phyloP scores from a whole-genome alignment of 75 land plant species.

The Pinus taeda region DNA sequence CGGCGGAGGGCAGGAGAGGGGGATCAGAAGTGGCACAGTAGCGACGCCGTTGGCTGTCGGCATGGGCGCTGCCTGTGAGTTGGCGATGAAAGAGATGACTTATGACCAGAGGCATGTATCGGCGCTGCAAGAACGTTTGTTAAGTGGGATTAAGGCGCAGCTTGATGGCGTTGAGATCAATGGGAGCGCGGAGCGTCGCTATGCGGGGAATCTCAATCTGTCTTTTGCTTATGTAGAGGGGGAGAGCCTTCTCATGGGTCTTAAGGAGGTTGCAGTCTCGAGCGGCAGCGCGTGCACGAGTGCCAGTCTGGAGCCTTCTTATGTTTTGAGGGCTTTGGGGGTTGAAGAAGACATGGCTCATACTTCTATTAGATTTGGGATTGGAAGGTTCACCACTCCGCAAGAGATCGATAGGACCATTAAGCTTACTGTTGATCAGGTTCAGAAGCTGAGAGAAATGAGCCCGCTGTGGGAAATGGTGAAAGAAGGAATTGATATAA shows the following conservation, averaged over 20 bases:
- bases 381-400: conserved; percentile 91
- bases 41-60: conserved; percentile 92
- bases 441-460: conserved; percentile 91
- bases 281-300: conserved; percentile 99
- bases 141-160: conserved; percentile 63
- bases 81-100: conserved; percentile 77
- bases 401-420: conserved; percentile 84
- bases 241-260: conserved; percentile 95
- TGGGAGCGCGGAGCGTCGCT: conserved; percentile 77
- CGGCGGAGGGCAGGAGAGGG: conserved; percentile 98
- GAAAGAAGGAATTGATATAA: conserved; percentile 90
- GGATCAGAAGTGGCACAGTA: conserved; percentile 94
- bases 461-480: conserved; percentile 98
- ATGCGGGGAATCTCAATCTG: conserved; percentile 81
- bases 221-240: conserved; percentile 99
- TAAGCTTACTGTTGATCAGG: conserved; percentile 78
- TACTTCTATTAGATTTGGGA: conserved; percentile 95
- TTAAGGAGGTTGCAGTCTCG: conserved; percentile 97
- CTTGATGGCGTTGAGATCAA: conserved; percentile 85
- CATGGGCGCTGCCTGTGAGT: conserved; percentile 85
- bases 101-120: conserved; percentile 67
- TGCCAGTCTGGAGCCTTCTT: conserved; percentile 96
- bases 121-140: conserved; percentile 53
- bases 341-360: conserved; percentile 99
- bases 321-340: conserved; percentile 92